phyloP scores from a whole-genome alignment of 768 basidiomycete species.

The Coprinopsis sp. region DNA sequence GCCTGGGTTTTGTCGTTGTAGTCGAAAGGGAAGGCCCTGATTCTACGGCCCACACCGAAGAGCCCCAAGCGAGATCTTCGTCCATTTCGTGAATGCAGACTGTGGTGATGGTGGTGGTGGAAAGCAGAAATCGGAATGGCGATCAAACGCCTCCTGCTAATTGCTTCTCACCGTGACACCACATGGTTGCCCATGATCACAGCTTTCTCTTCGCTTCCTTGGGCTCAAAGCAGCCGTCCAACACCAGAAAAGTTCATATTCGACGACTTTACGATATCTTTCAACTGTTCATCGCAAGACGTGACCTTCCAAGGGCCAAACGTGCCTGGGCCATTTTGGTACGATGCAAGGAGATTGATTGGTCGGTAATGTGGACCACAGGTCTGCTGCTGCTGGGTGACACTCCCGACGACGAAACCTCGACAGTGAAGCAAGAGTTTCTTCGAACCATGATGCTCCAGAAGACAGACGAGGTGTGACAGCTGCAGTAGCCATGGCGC shows the following conservation, averaged over 20 bases:
- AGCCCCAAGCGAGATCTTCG: conserved; percentile 67
- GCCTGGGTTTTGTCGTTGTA: conserved; percentile 20
- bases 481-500: no score
- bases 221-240: conserved; percentile 42
- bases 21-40: conserved; percentile 24
- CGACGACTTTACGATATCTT: conserved; percentile 72
- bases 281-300: conserved; percentile 63
- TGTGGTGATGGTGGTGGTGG: background rate
- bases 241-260: conserved; percentile 66
- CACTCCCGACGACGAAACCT: conserved; percentile 21
- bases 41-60: conserved; percentile 68
- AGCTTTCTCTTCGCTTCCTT: conserved; percentile 60
- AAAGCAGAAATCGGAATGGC: background rate
- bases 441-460: conserved; percentile 70
- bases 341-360: conserved; percentile 74
- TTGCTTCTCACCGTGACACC: conserved; percentile 1
- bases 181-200: conserved; percentile 32
- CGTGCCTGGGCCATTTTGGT: conserved; percentile 71
- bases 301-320: conserved; percentile 58
- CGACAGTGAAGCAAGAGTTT: conserved; percentile 44
- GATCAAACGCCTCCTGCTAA: no score
- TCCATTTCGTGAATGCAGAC: conserved; percentile 41
- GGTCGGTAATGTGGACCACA: conserved; percentile 67
- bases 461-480: conserved; percentile 58
- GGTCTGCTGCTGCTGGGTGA: conserved; percentile 54